Percentiles rank a stretch among this genome's conserved stretches.
phyloP scores from a whole-genome alignment of 176 grass and related monocot species.

The Cenchrus americanus region DNA sequence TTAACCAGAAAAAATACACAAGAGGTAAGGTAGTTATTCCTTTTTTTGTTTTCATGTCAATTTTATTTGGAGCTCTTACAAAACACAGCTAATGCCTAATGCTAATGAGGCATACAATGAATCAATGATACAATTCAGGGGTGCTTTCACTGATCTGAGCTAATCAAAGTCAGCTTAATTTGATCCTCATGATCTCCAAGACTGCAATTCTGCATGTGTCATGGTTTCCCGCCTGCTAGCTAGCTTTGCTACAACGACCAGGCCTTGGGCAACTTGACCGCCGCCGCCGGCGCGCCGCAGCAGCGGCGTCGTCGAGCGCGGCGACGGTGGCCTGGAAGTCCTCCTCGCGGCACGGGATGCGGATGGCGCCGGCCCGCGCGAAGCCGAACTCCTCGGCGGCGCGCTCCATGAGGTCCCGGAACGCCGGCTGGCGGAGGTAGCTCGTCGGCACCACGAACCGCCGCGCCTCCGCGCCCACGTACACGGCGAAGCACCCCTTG shows the following conservation, averaged over 20 bases:
- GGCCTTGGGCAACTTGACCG: not conserved
- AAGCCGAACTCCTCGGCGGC: constrained; percentile 78
- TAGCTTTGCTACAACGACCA: constrained; percentile 18
- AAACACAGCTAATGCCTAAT: constrained; percentile 3
- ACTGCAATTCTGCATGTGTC: not conserved
- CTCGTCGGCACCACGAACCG: constrained; percentile 63
- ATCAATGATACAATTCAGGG: not conserved
- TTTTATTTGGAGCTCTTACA: not conserved
- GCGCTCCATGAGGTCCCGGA: constrained; percentile 61
- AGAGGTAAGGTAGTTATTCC: not conserved
- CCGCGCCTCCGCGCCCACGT: constrained; percentile 55
- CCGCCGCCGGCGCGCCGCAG: not conserved
- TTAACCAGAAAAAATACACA: not conserved
- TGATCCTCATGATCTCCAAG: not conserved
- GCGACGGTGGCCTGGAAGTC: constrained; percentile 49
- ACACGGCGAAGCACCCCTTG: constrained; percentile 68
- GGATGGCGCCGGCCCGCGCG: constrained; percentile 48
- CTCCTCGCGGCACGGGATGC: constrained; percentile 61
- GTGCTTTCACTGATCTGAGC: not conserved
- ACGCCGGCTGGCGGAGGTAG: constrained; percentile 51
- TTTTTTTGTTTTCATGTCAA: not conserved
- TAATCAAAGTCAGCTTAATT: not conserved
- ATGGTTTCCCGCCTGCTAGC: not conserved
- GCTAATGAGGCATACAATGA: no score
- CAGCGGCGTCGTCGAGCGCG: constrained; percentile 28